Evolutionary conservation across 1,139 yeast species (phyloP).

Genomic region (Blastobotrys malaysiensis): DNA sequence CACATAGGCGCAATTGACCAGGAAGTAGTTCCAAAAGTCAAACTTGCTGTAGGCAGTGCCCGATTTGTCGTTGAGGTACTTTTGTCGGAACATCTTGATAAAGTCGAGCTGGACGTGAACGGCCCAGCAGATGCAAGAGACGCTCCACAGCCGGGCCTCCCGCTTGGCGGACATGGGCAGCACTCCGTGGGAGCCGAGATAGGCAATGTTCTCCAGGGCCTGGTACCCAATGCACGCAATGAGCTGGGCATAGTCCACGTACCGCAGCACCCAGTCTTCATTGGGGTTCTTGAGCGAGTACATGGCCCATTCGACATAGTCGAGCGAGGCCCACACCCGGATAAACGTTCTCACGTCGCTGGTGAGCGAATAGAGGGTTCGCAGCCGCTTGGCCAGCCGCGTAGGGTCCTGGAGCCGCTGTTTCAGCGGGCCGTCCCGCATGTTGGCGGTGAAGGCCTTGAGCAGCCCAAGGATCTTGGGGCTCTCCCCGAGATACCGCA

Average conservation of each 20-base stretch:
- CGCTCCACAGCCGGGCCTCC: constrained; percentile 35
- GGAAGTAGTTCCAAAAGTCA: constrained; percentile 24
- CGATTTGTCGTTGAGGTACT: constrained; percentile 4
- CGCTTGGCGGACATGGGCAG: constrained; percentile 25
- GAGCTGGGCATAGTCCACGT: constrained; percentile 31
- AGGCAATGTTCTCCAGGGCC: constrained; percentile 39
- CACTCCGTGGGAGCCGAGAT: constrained; percentile 36
- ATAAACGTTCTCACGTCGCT: constrained; percentile 38
- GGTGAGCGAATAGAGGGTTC: constrained; percentile 29
- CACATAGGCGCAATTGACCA: constrained; percentile 37
- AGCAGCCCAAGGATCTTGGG: constrained; percentile 12
- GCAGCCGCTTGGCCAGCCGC: constrained; percentile 21
- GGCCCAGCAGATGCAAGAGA: constrained; percentile 40
- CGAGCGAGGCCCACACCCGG: constrained; percentile 36
- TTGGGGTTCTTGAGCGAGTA: constrained; percentile 23
- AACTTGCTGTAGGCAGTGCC: constrained; percentile 3
- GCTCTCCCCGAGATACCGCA: constrained; percentile 15
- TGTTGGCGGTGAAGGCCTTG: constrained; percentile 2
- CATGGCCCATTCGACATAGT: constrained; percentile 35
- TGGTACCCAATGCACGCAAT: constrained; percentile 36
- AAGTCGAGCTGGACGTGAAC: constrained; percentile 37
- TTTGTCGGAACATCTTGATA: constrained; percentile 17
- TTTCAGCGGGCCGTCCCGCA: constrained; percentile 9
- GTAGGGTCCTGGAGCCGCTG: constrained; percentile 6
- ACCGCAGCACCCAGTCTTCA: constrained; percentile 16